phyloP scores from a whole-genome alignment of 495 filamentous ascomycete species.

The Penicillium roqueforti region DNA sequence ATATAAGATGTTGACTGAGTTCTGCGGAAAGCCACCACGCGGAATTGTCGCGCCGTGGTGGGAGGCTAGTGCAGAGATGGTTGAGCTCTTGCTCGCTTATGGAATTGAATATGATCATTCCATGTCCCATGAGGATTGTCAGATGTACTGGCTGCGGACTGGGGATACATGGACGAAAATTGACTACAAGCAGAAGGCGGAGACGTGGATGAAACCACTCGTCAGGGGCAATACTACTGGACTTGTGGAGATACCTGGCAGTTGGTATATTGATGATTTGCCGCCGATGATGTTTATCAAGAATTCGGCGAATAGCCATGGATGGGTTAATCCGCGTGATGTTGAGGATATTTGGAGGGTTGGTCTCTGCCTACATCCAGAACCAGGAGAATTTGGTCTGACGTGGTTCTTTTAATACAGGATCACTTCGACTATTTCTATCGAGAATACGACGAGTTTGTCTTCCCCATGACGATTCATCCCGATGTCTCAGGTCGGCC shows the following conservation, averaged over 20 bases:
- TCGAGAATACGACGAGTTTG: slow-evolving; percentile 63
- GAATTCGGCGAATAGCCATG: slow-evolving; percentile 52
- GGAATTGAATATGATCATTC: slow-evolving; percentile 68
- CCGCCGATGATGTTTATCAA: slow-evolving; percentile 61
- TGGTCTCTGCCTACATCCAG: neutral
- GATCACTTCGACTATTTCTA: slow-evolving; percentile 71
- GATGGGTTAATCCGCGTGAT: slow-evolving; percentile 55
- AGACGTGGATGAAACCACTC: slow-evolving; percentile 63
- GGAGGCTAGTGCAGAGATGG: slow-evolving; percentile 62
- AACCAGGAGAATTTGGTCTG: neutral
- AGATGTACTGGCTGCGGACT: slow-evolving; percentile 58
- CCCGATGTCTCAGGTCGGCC: slow-evolving; percentile 65
- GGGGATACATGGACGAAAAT: slow-evolving; percentile 61
- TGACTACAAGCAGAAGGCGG: slow-evolving; percentile 53
- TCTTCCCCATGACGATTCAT: slow-evolving; percentile 69
- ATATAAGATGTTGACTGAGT: slow-evolving; percentile 67
- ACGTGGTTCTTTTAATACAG: too few relatives aligned
- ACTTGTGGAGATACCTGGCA: slow-evolving; percentile 61
- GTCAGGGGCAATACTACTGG: slow-evolving; percentile 36
- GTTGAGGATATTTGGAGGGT: slow-evolving; percentile 50
- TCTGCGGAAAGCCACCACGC: slow-evolving; percentile 68
- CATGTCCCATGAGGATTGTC: slow-evolving; percentile 62
- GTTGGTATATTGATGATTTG: slow-evolving; percentile 65
- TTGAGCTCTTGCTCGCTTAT: slow-evolving; percentile 60
- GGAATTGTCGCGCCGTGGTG: slow-evolving; percentile 61